Conservation (phyloP, 2,329 filamentous ascomycete genomes). For the Chaetomiaceae sp. region DNA sequence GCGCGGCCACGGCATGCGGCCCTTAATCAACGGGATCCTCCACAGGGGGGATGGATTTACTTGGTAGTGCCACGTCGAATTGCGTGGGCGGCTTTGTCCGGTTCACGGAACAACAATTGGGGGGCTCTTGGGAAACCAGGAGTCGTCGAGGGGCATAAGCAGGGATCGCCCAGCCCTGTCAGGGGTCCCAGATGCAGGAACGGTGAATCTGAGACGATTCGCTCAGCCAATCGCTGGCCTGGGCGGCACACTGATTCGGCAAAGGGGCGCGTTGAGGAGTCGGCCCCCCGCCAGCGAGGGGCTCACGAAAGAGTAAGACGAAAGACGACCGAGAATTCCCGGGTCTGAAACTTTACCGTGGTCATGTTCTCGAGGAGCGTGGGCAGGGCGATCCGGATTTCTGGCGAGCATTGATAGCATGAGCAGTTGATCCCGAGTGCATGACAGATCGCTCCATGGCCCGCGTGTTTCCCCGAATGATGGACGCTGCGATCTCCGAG, state of each 20-base stretch:
- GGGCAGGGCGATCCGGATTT: not conserved
- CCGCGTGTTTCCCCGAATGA: slow-evolving; percentile 13
- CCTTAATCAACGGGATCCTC: slow-evolving; percentile 18
- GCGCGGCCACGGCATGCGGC: slow-evolving; percentile 3
- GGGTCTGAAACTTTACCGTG: not conserved
- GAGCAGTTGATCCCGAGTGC: not conserved
- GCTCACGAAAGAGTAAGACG: too few relatives aligned
- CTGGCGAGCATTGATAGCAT: not conserved
- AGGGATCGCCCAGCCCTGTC: slow-evolving; percentile 13
- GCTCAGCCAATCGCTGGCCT: slow-evolving; percentile 21
- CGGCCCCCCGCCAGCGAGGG: not conserved
- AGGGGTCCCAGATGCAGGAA: slow-evolving; percentile 22
- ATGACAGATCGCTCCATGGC: slow-evolving; percentile 5
- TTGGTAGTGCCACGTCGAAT: not conserved
- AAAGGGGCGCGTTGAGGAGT: slow-evolving; percentile 13
- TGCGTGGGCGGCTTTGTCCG: not conserved
- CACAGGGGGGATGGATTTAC: not conserved
- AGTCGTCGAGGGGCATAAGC: slow-evolving; percentile 10
- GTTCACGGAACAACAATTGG: slow-evolving; percentile 3
- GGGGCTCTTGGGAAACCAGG: slow-evolving; percentile 19
- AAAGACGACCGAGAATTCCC: not conserved
- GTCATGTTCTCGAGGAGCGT: not conserved
- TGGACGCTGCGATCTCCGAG: slow-evolving; percentile 12
- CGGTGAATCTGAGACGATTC: slow-evolving; percentile 24
- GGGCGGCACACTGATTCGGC: slow-evolving; percentile 16